Base-by-base conservation (phyloP, 495 filamentous ascomycete genomes). In the Glutinoglossum americanum region DNA sequence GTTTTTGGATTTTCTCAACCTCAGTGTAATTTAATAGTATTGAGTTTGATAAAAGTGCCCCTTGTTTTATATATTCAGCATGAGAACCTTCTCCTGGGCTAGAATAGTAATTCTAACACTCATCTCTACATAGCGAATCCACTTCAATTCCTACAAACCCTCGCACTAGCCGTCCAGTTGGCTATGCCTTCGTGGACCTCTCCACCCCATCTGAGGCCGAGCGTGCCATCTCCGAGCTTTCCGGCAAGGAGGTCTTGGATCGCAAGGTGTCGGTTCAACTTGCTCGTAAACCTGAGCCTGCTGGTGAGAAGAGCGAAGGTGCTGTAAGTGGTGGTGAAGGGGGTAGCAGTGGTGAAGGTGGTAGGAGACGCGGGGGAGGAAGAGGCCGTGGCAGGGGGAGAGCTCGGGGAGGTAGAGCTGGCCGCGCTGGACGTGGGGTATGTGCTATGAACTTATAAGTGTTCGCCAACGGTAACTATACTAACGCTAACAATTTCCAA, bases 211-310 rank as follows among this genome's bases (percentile, higher is more conserved):
- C 77, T 59, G 93, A 99, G 73, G 92, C 92, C 58, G 85, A 94
- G 69, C 84, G 87, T 67, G 92, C 92, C 64, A 96, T 99, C 64
- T 75, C 76, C 64, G 85, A 92, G 69, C 84, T 99, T 51, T 96
- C 90, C 60, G 89, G 92, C 66, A 89, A 96, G 73, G 87, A 90
- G 72, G 88, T 99, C 65, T 80, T 95, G 44, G 85, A 94, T 69
- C 88, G 92, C 68, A 96, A 96, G 81, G 92, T 99, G 63, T 96
- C 89, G 7, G 93, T 99, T 56, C 92, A 99, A 76, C 82, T 94
- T 60, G 92, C 92, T 64, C 89, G 89, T 71, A 96, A 95, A 80
- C 92, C 92, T 45, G 90, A 96, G 74, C 75, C 85, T 49, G 77
- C 81, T 62, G 81, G 78, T 64, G 81, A 84, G 67, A 88, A 84